Evolutionary conservation across 371 early-diverging fungal species (phyloP).

Genomic region (Mortierella sp.): DNA sequence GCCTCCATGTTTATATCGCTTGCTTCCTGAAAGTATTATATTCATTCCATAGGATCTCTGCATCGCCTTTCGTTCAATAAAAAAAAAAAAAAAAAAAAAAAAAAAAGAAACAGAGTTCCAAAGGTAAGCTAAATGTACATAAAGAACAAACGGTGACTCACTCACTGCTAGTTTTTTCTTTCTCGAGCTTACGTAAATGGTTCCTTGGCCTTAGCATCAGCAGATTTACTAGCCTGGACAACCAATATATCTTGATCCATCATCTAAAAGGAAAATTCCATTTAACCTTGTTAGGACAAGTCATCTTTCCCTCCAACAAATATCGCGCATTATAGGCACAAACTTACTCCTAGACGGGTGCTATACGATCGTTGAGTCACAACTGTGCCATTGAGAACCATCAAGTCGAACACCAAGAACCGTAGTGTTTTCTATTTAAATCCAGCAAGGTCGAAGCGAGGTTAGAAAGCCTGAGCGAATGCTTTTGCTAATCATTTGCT

Average conservation of each 20-base stretch:
- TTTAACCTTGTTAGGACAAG: no score
- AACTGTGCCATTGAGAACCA: conserved; percentile 67
- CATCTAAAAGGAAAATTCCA: conserved; percentile 53
- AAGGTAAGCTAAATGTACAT: not conserved
- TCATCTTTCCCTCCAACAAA: not conserved
- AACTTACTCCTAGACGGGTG: conserved; percentile 74
- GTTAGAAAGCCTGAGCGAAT: no score
- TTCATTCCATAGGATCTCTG: conserved; percentile 69
- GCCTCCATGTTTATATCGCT: conserved; percentile 77
- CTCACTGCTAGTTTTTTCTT: no score
- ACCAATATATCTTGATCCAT: conserved; percentile 72
- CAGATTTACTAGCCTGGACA: conserved; percentile 55
- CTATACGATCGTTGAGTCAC: conserved; percentile 70
- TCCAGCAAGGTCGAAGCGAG: not conserved
- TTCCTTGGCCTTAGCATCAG: conserved; percentile 43
- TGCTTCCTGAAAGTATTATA: conserved; percentile 70
- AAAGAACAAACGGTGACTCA: not conserved
- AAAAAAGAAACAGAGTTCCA: not conserved
- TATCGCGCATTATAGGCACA: conserved; percentile 1
- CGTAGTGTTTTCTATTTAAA: conserved; percentile 62
- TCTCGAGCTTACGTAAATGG: conserved; percentile 71
- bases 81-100: conserved; percentile 24
- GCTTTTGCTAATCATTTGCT: no score
- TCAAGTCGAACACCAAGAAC: conserved; percentile 76
- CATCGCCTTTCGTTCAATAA: conserved; percentile 69